A percentile compares a stretch with the other conserved stretches of the same genome.
Conservation (phyloP, 2,329 filamentous ascomycete species). For the Diplodia mutila region DNA sequence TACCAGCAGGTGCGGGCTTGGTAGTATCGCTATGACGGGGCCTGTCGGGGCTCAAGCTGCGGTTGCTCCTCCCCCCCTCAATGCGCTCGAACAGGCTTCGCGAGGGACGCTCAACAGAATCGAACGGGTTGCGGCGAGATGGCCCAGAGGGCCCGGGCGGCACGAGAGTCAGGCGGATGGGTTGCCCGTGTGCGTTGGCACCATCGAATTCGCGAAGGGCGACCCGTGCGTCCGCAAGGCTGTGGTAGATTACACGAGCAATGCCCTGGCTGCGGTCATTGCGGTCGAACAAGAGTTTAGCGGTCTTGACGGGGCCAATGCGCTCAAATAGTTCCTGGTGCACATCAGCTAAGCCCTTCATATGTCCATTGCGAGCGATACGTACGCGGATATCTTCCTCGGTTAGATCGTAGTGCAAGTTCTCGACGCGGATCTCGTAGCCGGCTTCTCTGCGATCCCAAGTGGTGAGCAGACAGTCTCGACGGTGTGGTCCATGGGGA, state of each 20-base stretch:
- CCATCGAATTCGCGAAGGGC: constrained; percentile 84
- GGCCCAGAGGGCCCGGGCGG: constrained; percentile 37
- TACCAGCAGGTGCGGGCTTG: constrained; percentile 65
- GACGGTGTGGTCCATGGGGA: not conserved
- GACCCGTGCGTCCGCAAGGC: constrained; percentile 68
- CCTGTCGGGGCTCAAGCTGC: constrained; percentile 46
- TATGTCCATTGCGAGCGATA: not conserved
- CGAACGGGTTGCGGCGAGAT: constrained; percentile 50
- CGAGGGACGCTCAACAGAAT: constrained; percentile 53
- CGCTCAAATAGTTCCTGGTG: constrained; percentile 75
- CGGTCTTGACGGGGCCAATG: constrained; percentile 71
- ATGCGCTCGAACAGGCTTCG: constrained; percentile 70
- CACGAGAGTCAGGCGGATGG: constrained; percentile 74
- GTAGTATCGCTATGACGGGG: constrained; percentile 56
- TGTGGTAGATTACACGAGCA: constrained; percentile 81
- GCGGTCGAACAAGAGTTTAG: constrained; percentile 81
- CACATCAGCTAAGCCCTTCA: constrained; percentile 11
- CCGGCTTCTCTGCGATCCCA: constrained; percentile 57
- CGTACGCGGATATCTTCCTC: constrained; percentile 79
- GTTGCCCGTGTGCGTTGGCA: constrained; percentile 82
- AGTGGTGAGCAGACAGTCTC: not conserved
- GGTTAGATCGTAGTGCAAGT: constrained; percentile 89
- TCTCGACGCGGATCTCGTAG: constrained; percentile 80
- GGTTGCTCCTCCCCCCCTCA: constrained; percentile 45
- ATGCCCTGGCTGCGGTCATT: constrained; percentile 85